A percentile compares a stretch with the other conserved stretches of the same genome.
These are phyloP conservation scores for Ustilago tritici DNA, from an alignment of 1,284 basidiomycete genomes.

Conservation along the genomic window DNA sequence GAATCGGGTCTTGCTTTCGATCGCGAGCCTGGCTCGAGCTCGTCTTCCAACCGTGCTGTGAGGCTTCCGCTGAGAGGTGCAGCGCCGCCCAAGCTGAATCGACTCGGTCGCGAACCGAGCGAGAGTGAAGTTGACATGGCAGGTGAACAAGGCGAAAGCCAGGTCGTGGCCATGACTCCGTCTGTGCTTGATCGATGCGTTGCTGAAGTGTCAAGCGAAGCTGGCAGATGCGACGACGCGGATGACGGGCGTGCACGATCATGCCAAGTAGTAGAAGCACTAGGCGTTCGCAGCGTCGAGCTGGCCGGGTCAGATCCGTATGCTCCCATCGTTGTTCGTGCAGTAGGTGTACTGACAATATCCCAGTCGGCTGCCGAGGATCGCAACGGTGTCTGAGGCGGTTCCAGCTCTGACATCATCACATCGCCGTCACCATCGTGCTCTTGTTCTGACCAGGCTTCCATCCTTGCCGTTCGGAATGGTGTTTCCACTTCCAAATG, in stretches of 20 bases:
- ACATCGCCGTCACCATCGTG: slow-evolving; percentile 36
- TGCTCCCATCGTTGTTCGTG: slow-evolving; percentile 14
- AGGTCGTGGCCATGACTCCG: slow-evolving; percentile 1
- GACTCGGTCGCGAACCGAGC: slow-evolving; percentile 18
- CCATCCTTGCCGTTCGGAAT: slow-evolving; percentile 40
- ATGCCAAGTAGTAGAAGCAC: slow-evolving; percentile 12
- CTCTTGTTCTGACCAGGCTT: slow-evolving; percentile 14
- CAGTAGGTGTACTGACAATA: slow-evolving; percentile 40
- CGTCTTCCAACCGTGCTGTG: slow-evolving; percentile 11
- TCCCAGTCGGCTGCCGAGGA: slow-evolving; percentile 32
- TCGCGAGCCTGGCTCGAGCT: slow-evolving; percentile 2
- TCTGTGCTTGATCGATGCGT: slow-evolving; percentile 4
- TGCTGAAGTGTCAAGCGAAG: background rate
- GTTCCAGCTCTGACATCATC: slow-evolving; percentile 37
- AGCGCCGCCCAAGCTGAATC: slow-evolving; percentile 32
- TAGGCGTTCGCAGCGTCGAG: slow-evolving; percentile 29
- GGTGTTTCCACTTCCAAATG: slow-evolving; percentile 32
- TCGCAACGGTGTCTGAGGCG: slow-evolving; percentile 41
- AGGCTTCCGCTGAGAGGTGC: slow-evolving; percentile 18
- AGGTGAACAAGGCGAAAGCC: slow-evolving; percentile 20
- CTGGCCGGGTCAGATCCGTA: slow-evolving; percentile 8
- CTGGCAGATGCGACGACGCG: background rate
- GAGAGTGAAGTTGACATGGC: slow-evolving; percentile 40
- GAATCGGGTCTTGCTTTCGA: slow-evolving; percentile 33
- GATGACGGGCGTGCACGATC: slow-evolving; percentile 18